Evolutionary conservation across 768 basidiomycete species (phyloP).

Genomic region (Chlorophyllum brunneum): DNA sequence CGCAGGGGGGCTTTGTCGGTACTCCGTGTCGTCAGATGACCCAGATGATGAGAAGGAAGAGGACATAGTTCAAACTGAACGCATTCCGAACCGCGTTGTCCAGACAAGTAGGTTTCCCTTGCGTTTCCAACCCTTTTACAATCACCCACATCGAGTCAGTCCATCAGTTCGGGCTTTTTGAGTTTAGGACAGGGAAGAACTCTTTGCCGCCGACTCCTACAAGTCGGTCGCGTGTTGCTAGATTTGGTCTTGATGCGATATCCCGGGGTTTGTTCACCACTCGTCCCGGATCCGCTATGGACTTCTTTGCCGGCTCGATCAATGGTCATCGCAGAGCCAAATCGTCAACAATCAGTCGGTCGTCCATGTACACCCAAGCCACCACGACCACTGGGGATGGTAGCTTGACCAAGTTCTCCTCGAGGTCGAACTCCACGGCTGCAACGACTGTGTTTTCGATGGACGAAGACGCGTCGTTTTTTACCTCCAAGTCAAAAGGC

Average conservation of each 20-base stretch:
- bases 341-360: constrained; percentile 61
- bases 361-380: constrained; percentile 70
- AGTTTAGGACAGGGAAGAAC: constrained; percentile 71
- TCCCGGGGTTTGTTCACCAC: constrained; percentile 84
- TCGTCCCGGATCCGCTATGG: constrained; percentile 62
- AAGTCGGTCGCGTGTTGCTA: constrained; percentile 72
- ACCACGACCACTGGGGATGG: constrained; percentile 61
- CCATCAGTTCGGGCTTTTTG: constrained; percentile 86
- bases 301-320: constrained; percentile 70
- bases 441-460: constrained; percentile 58
- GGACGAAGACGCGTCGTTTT: constrained; percentile 58
- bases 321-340: constrained; percentile 65
- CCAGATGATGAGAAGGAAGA: constrained; percentile 72
- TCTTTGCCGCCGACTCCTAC: constrained; percentile 87
- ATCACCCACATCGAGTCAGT: constrained; percentile 38
- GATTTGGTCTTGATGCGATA: constrained; percentile 86
- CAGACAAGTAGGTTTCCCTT: constrained; percentile 65
- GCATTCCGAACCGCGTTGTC: constrained; percentile 71
- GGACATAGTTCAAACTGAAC: constrained; percentile 75
- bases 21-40: constrained; percentile 70
- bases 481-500: constrained; percentile 41
- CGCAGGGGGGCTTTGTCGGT: constrained; percentile 79
- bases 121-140: not conserved
- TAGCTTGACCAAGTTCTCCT: constrained; percentile 68
- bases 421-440: constrained; percentile 65